Conservation (phyloP, 768 basidiomycete species). For the Tricholoma saponaceum region DNA sequence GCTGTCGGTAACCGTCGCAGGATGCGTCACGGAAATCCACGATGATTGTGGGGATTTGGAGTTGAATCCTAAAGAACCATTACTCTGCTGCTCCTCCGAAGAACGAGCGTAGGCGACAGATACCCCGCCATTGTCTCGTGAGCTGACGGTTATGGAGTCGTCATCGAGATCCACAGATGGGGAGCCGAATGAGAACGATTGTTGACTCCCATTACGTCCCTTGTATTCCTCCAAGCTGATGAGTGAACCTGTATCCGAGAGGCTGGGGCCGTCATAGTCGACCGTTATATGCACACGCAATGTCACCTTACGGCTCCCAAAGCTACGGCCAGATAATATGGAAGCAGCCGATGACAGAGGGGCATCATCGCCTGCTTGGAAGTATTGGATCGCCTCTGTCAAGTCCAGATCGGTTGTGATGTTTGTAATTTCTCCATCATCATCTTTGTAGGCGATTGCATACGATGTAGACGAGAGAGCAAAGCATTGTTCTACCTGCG, state of each 20-base stretch:
- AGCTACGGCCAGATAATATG: constrained; percentile 66
- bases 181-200: constrained; percentile 46
- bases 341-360: constrained; percentile 71
- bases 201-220: constrained; percentile 54
- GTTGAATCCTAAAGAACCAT: constrained; percentile 4
- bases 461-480: constrained; percentile 67
- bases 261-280: constrained; percentile 88
- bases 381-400: constrained; percentile 85
- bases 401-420: constrained; percentile 73
- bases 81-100: not conserved
- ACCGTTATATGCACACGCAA: constrained; percentile 73
- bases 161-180: constrained; percentile 54
- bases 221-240: constrained; percentile 73
- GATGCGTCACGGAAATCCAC: constrained; percentile 6
- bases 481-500: constrained; percentile 83
- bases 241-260: constrained; percentile 85
- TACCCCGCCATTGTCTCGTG: constrained; percentile 47
- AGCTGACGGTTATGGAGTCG: constrained; percentile 74
- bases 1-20: not conserved
- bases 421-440: constrained; percentile 73
- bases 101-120: constrained; percentile 16
- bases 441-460: constrained; percentile 79
- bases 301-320: constrained; percentile 67
- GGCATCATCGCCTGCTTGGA: constrained; percentile 75
- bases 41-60: constrained; percentile 8